Evolutionary conservation across 148 eudicot species (phyloP).

Genomic region (Spergularia bocconei): DNA sequence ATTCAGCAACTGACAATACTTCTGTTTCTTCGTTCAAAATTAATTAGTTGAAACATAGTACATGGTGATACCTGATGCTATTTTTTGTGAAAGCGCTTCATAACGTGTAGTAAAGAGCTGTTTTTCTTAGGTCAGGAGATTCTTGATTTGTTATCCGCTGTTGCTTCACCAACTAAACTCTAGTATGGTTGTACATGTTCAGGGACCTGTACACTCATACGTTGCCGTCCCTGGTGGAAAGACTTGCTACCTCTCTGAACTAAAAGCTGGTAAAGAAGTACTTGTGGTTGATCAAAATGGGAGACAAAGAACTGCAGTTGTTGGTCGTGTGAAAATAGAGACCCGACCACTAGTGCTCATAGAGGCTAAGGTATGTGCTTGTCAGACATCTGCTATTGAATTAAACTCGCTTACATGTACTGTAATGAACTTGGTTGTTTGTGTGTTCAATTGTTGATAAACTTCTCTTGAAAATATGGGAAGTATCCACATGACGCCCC

Average conservation of each 20-base stretch:
- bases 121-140: not conserved
- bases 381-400: not conserved
- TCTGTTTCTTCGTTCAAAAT: not conserved
- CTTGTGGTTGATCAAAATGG: constrained; percentile 72
- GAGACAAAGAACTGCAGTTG: constrained; percentile 65
- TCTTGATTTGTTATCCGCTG: constrained; percentile 1
- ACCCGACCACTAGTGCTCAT: constrained; percentile 78
- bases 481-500: not conserved
- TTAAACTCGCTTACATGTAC: not conserved
- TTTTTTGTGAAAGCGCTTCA: not conserved
- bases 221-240: constrained; percentile 88
- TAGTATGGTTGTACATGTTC: constrained; percentile 16
- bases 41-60: not conserved
- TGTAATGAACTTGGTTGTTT: not conserved
- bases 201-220: constrained; percentile 98
- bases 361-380: constrained; percentile 63
- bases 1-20: not conserved
- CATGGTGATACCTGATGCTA: not conserved
- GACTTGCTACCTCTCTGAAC: constrained; percentile 88
- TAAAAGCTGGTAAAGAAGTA: constrained; percentile 79
- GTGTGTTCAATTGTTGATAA: not conserved
- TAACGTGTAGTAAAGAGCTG: not conserved
- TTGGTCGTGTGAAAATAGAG: constrained; percentile 95
- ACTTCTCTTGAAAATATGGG: not conserved
- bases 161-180: not conserved